phyloP scores from a whole-genome alignment of 129 eudicot genomes.

The Scalesia atractyloides region DNA sequence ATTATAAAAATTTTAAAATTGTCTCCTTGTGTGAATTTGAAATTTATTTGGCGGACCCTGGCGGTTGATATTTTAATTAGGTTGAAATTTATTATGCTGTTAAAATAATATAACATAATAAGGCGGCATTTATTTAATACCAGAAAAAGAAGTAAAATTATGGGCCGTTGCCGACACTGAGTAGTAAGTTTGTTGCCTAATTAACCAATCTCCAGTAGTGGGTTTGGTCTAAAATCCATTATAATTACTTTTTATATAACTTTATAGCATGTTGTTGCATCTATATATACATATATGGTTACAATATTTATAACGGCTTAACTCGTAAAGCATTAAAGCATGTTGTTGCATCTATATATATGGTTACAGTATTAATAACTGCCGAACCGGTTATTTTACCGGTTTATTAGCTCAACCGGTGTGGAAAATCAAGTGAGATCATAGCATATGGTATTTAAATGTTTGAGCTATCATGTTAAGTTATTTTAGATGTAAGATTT shows the following conservation, averaged over 20 bases:
- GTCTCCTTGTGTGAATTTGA: constrained; percentile 5
- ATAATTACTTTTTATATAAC: too few species aligned
- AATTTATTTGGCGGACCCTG: constrained; percentile 22
- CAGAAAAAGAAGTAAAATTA: background rate
- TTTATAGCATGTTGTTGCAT: background rate
- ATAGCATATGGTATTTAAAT: background rate
- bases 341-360: background rate
- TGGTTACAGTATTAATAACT: background rate
- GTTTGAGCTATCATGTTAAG: background rate
- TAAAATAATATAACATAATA: background rate
- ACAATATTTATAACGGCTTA: background rate
- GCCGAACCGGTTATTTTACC: background rate
- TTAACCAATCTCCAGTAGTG: background rate
- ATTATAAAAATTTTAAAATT: background rate
- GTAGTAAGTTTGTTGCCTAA: background rate
- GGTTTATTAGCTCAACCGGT: too few species aligned
- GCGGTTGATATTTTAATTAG: constrained; percentile 25
- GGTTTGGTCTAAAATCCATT: background rate
- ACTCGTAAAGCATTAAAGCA: too few species aligned
- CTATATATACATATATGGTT: background rate
- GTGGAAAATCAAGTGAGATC: too few species aligned
- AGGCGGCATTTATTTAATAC: constrained; percentile 10
- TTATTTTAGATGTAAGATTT: background rate
- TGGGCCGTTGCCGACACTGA: constrained; percentile 27
- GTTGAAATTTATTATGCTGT: background rate